Conservation (phyloP, 1,139 yeast species). For the Pichia sp. region DNA sequence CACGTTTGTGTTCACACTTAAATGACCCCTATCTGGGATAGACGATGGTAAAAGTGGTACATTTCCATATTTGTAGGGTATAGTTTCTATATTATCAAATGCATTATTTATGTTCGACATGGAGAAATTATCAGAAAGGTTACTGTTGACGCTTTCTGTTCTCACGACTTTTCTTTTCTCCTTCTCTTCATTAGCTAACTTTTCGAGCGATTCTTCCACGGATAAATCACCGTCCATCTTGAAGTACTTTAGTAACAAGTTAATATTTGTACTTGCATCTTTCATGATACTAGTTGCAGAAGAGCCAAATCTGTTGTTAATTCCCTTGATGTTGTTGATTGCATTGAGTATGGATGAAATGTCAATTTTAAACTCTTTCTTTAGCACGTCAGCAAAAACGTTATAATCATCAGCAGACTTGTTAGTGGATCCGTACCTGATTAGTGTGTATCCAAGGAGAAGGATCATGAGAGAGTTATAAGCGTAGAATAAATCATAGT, state of each 20-base stretch:
- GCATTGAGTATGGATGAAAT: conserved; percentile 21
- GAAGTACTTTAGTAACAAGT: conserved; percentile 11
- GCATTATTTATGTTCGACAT: not conserved
- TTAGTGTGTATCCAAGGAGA: conserved; percentile 26
- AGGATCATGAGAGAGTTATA: conserved; percentile 29
- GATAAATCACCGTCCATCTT: conserved; percentile 4
- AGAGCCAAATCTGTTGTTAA: conserved; percentile 9
- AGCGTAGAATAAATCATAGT: conserved; percentile 29
- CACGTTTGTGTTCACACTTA: no score
- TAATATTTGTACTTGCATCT: conserved; percentile 15
- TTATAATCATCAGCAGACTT: conserved; percentile 5
- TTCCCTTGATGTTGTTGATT: conserved; percentile 22
- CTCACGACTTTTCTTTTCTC: no score
- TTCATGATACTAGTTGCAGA: conserved; percentile 10
- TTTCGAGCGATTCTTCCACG: no score
- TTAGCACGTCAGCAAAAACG: conserved; percentile 12
- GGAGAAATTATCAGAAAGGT: no score
- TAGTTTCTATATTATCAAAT: not conserved
- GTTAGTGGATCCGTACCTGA: conserved; percentile 10
- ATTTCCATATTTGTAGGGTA: not conserved
- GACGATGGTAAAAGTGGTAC: not conserved
- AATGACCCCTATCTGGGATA: no score
- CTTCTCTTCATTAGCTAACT: no score
- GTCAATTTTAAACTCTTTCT: conserved; percentile 18
- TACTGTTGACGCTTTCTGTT: no score